These are phyloP conservation scores for Solanum ossicruentum DNA, from an alignment of 257 asterid species.

Conservation along the genomic window DNA sequence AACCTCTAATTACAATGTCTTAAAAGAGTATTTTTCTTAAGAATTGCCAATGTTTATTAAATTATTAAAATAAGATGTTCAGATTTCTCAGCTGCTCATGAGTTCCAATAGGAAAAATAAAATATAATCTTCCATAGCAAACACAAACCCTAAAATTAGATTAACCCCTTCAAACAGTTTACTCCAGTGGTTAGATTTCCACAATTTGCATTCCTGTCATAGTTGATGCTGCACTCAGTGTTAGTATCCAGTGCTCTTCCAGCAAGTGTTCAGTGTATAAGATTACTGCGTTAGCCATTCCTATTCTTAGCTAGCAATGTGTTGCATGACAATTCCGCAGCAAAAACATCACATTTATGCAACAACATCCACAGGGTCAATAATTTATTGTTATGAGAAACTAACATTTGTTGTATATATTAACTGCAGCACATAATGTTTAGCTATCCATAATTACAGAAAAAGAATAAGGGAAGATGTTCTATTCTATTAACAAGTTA, in stretches of 20 bases:
- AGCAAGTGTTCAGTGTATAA: background rate
- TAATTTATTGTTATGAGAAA: background rate
- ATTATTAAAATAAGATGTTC: background rate
- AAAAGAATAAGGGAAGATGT: background rate
- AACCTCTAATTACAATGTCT: background rate
- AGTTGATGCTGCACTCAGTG: background rate
- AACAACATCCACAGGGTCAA: background rate
- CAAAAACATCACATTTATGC: background rate
- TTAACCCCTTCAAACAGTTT: background rate
- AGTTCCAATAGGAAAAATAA: background rate
- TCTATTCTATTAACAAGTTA: background rate
- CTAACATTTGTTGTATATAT: background rate
- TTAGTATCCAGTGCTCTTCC: background rate
- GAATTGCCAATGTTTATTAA: background rate
- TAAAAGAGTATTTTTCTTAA: background rate
- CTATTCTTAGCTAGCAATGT: background rate
- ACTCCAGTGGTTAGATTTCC: background rate
- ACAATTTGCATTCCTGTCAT: background rate
- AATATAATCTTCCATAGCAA: background rate
- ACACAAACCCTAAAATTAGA: background rate
- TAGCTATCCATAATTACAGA: background rate
- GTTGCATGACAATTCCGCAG: background rate
- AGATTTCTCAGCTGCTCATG: background rate
- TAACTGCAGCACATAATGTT: background rate
- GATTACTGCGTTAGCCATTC: background rate